Conservation (phyloP, 139 green algal species). For the Chlorella sp. region DNA sequence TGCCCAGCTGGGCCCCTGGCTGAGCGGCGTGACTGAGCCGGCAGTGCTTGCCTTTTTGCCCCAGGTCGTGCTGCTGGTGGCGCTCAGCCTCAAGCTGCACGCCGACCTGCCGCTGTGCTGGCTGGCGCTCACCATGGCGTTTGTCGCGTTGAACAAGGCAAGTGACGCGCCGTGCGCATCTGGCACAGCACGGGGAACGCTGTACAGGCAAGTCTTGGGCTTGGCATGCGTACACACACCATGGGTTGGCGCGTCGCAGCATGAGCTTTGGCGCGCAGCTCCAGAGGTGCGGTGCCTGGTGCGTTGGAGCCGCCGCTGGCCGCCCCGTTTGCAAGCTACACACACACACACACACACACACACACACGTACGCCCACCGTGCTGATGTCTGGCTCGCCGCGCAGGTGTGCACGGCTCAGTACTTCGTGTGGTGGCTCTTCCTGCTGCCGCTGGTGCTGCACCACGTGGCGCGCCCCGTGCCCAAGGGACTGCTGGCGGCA, state of each 20-base stretch:
- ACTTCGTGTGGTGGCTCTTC: slow-evolving; percentile 96
- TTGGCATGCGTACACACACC: no score
- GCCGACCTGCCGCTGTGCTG: slow-evolving; percentile 15
- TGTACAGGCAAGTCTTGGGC: no score
- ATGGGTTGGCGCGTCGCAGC: no score
- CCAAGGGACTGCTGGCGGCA: slow-evolving; percentile 18
- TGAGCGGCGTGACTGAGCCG: not conserved
- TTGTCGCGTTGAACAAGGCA: slow-evolving; percentile 93
- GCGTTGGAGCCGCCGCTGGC: no score
- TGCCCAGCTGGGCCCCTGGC: not conserved
- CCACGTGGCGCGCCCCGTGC: slow-evolving; percentile 22
- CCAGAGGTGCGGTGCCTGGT: no score
- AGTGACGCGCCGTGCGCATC: no score
- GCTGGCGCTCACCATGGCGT: slow-evolving; percentile 71
- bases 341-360: no score
- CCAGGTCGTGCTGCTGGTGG: slow-evolving; percentile 12
- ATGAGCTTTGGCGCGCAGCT: no score
- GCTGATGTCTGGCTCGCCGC: no score
- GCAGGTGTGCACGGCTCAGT: slow-evolving; percentile 80
- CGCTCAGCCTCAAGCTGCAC: not conserved
- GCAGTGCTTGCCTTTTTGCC: not conserved
- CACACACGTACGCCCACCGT: no score
- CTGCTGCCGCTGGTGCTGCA: slow-evolving; percentile 73
- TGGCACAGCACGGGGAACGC: no score
- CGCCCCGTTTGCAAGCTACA: no score